These are phyloP conservation scores for Phlegmacium glaucopus DNA, from an alignment of 768 basidiomycete species.

Conservation along the genomic window DNA sequence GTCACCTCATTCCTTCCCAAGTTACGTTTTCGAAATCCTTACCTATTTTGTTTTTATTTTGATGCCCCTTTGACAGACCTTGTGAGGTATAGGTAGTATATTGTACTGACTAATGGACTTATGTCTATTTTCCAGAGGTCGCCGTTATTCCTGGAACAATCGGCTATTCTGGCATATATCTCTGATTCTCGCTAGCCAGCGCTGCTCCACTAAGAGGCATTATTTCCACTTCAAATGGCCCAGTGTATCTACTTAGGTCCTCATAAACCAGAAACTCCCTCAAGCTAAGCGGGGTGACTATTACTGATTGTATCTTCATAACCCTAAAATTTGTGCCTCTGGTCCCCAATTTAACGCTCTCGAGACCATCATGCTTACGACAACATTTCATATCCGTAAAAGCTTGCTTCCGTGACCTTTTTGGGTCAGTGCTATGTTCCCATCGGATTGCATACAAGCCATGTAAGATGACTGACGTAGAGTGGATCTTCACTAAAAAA, in stretches of 20 bases:
- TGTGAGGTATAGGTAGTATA: no score
- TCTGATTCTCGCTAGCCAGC: background rate
- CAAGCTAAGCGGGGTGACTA: background rate
- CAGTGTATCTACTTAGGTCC: background rate
- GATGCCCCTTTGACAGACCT: no score
- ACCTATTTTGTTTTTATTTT: no score
- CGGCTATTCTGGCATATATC: background rate
- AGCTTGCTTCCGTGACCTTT: background rate
- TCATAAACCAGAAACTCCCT: background rate
- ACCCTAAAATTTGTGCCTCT: constrained; percentile 3
- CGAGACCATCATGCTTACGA: constrained; percentile 12
- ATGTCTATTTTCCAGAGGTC: background rate
- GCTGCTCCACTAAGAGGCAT: background rate
- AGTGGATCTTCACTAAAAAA: background rate
- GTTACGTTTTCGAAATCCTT: no score
- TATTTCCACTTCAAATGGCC: background rate
- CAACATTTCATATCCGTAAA: constrained; percentile 19
- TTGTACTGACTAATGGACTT: no score
- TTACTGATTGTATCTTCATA: background rate
- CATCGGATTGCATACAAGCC: constrained; percentile 6
- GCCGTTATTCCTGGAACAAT: background rate
- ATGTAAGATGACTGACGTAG: constrained; percentile 3
- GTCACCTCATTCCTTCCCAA: no score
- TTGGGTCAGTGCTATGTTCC: constrained; percentile 8
- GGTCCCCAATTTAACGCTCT: constrained; percentile 9